Base-by-base conservation (phyloP, 1,139 yeast genomes). In the Hyphopichia fennica region DNA sequence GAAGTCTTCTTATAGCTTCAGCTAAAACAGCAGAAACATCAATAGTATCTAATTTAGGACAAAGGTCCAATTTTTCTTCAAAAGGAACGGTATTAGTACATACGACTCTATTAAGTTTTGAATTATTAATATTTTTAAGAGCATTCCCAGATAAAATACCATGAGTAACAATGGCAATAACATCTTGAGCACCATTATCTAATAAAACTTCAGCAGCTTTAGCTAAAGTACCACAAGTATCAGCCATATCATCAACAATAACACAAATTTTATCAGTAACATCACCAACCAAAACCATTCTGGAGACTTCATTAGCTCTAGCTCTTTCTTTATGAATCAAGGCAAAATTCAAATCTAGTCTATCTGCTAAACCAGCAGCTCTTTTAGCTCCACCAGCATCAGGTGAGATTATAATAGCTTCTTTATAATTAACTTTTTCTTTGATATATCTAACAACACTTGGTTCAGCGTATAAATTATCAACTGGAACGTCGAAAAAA, bases 351-450 rank as follows among this genome's bases (percentile, higher is more conserved):
- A 85, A 72, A 54, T 85, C 93, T 51, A 86, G 69, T 55, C 84
- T 81, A 54, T 85, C 95, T 3, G 93, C 93, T 44, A 85, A 69
- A 7, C 87, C 81, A 6, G 93, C 91, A 32, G 85, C 93, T 58
- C 95, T 75, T 61, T 86, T 86, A 20, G 93, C 93, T 45, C 93
- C 93, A 56, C 95, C 95, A 2, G 93, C 95, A 65, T 86, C 93
- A 1, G 93, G 93, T 1, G 91, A 84, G 10, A 85, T 87, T 45
- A 86, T 75, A 43, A 84, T 84, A 31, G 78, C 63, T 39, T 82
- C 78, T 27, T 72, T 62, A 41, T 64, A 64, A 40, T 68, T 57
- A 42, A 75, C 69, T 41, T 74, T 75, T 41, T 78, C 83, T 50
- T 72, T 79, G 50, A 86, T 84, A 62, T 84, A 86, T 52, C 84